Evolutionary conservation across 805 yeast genomes (phyloP).

Genomic region (Zygosaccharomyces rouxii): DNA sequence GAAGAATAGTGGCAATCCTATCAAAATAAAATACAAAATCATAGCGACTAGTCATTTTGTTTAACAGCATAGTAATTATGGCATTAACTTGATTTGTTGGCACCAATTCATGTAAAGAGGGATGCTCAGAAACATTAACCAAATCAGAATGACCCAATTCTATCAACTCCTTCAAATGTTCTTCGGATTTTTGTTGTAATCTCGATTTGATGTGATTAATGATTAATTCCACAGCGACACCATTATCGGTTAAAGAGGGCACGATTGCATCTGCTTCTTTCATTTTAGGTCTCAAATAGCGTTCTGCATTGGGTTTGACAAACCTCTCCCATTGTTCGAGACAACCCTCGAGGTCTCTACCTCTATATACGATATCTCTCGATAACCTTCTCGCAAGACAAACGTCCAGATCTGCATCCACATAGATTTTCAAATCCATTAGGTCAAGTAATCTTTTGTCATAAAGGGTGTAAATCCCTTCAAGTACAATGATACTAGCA

Average conservation of each 20-base stretch:
- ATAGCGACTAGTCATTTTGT: constrained; percentile 52
- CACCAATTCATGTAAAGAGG: constrained; percentile 31
- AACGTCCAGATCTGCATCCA: constrained; percentile 89
- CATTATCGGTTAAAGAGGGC: constrained; percentile 87
- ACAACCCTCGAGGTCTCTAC: constrained; percentile 77
- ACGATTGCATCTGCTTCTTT: constrained; percentile 77
- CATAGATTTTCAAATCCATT: constrained; percentile 84
- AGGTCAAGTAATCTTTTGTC: constrained; percentile 63
- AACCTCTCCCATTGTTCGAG: constrained; percentile 84
- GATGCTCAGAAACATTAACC: constrained; percentile 17
- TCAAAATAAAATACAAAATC: constrained; percentile 87
- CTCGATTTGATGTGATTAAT: constrained; percentile 76
- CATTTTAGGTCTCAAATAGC: constrained; percentile 50
- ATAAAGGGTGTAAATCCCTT: constrained; percentile 82
- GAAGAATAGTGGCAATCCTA: constrained; percentile 66
- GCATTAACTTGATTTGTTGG: constrained; percentile 64
- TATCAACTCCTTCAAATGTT: constrained; percentile 62
- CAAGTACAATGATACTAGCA: constrained; percentile 87
- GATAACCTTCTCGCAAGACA: constrained; percentile 85
- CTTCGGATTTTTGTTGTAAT: constrained; percentile 55
- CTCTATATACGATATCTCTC: constrained; percentile 81
- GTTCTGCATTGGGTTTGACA: constrained; percentile 88
- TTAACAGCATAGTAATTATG: constrained; percentile 64
- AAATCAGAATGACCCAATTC: constrained; percentile 36
- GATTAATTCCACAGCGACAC: constrained; percentile 72